Evolutionary conservation across 2,329 filamentous ascomycete species (phyloP).

Genomic region (Aspergillus ibericus): DNA sequence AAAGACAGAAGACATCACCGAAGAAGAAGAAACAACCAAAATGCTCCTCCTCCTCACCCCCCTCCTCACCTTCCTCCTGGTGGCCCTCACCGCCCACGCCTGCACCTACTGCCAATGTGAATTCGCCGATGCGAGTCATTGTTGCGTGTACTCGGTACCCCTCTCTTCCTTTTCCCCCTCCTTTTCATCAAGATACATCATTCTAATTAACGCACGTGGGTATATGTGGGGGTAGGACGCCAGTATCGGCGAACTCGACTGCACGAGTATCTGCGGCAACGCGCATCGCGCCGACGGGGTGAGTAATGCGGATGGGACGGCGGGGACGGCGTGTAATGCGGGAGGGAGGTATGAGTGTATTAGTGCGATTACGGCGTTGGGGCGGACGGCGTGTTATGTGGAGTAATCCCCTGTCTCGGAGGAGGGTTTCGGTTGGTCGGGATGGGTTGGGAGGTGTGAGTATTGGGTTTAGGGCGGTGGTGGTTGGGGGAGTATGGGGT

Average conservation of each 20-base stretch:
- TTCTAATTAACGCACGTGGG: too few species aligned
- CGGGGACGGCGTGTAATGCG: conserved; percentile 7
- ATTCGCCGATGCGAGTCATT: conserved; percentile 2
- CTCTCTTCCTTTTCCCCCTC: too few species aligned
- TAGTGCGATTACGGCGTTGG: conserved; percentile 2
- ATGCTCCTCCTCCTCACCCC: not conserved
- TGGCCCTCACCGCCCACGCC: conserved; percentile 2
- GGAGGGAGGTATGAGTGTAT: conserved; percentile 7
- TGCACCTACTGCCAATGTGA: conserved; percentile 14
- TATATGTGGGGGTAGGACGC: not conserved
- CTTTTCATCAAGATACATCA: too few species aligned
- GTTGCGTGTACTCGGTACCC: conserved; percentile 10
- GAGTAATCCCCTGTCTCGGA: too few species aligned
- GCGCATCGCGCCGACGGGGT: conserved; percentile 7
- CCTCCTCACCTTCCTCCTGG: not conserved
- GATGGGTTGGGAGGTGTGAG: too few species aligned
- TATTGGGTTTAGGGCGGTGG: too few species aligned
- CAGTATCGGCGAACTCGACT: conserved; percentile 3
- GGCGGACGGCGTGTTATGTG: conserved; percentile 1
- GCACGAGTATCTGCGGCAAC: not conserved
- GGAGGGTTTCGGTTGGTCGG: too few species aligned
- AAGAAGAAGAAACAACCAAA: too few species aligned
- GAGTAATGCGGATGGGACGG: not conserved
- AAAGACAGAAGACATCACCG: too few species aligned
- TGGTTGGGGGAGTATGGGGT: too few species aligned